Percentiles rank a stretch among this genome's conserved stretches.
phyloP scores from a whole-genome alignment of 331 rosid species.

The Phaseolus coccineus region DNA sequence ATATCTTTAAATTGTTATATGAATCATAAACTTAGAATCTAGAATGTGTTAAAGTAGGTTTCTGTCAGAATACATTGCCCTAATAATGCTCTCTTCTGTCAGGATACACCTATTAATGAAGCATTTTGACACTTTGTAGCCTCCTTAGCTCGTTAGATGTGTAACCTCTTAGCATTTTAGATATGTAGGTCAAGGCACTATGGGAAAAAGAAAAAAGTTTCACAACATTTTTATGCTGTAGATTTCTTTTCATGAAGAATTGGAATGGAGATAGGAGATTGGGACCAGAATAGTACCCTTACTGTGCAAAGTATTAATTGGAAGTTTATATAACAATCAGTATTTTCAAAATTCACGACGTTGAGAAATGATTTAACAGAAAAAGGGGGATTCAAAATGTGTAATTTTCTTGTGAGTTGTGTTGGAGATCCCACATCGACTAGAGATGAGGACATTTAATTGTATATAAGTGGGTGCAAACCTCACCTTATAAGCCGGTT shows the following conservation, averaged over 20 bases:
- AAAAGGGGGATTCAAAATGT: constrained; percentile 3
- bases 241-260: constrained; percentile 13
- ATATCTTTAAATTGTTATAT: not conserved
- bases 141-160: not conserved
- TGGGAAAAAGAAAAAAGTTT: constrained; percentile 10
- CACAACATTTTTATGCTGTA: constrained; percentile 2
- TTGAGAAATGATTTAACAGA: not conserved
- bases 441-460: too few species aligned
- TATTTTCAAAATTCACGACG: not conserved
- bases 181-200: constrained; percentile 14
- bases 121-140: not conserved
- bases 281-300: constrained; percentile 27
- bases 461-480: too few species aligned
- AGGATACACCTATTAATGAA: constrained; percentile 8
- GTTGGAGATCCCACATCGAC: too few species aligned
- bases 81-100: constrained; percentile 22
- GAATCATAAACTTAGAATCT: constrained; percentile 6
- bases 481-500: too few species aligned
- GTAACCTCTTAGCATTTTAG: constrained; percentile 27
- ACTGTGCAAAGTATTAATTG: not conserved
- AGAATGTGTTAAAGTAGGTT: constrained; percentile 9
- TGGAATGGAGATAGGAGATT: constrained; percentile 10
- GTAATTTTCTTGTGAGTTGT: not conserved
- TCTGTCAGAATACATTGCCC: not conserved
- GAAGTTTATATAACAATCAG: not conserved